Evolutionary conservation across 176 grass and related monocot genomes (phyloP).

Genomic region (Hyparrhenia diplandra): DNA sequence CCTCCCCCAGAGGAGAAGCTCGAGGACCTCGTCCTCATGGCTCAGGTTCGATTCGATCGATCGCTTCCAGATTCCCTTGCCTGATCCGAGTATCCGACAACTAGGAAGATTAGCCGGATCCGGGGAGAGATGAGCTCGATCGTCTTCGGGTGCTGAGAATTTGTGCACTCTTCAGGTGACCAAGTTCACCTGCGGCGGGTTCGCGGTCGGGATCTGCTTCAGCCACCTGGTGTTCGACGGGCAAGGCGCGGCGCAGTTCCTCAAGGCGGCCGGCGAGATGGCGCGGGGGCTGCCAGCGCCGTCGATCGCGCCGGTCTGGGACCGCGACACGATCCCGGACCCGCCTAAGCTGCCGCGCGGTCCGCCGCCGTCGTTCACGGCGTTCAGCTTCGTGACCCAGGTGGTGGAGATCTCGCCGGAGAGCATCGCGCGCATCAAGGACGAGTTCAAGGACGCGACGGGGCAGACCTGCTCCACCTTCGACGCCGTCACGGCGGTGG

Average conservation of each 20-base stretch:
- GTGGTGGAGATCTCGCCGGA: constrained; percentile 55
- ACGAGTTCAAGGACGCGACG: constrained; percentile 32
- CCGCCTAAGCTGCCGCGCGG: constrained; percentile 54
- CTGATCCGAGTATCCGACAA: not conserved
- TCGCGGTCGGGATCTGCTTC: constrained; percentile 73
- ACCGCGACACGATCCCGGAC: constrained; percentile 54
- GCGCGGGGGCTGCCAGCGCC: constrained; percentile 52
- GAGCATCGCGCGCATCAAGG: constrained; percentile 55
- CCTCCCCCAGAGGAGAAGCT: constrained; percentile 49
- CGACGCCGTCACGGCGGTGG: constrained; percentile 63
- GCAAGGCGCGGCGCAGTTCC: constrained; percentile 66
- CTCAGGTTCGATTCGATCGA: constrained; percentile 53
- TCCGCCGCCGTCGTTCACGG: constrained; percentile 42
- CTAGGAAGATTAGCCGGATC: not conserved
- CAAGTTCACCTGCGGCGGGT: constrained; percentile 79
- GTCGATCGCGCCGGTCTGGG: constrained; percentile 56
- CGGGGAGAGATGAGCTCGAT: no score
- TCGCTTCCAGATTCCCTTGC: not conserved
- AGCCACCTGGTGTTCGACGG: constrained; percentile 85
- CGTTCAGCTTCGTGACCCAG: constrained; percentile 66
- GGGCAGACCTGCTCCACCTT: constrained; percentile 73
- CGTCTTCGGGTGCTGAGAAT: not conserved
- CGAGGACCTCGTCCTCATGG: constrained; percentile 69
- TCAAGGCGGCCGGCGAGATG: constrained; percentile 61
- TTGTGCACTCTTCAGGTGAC: constrained; percentile 54